Evolutionary conservation across 192 early-diverging fungal species (phyloP), one percentile per base, ranked within the genome.

Genomic region (Mortierella claussenii): DNA sequence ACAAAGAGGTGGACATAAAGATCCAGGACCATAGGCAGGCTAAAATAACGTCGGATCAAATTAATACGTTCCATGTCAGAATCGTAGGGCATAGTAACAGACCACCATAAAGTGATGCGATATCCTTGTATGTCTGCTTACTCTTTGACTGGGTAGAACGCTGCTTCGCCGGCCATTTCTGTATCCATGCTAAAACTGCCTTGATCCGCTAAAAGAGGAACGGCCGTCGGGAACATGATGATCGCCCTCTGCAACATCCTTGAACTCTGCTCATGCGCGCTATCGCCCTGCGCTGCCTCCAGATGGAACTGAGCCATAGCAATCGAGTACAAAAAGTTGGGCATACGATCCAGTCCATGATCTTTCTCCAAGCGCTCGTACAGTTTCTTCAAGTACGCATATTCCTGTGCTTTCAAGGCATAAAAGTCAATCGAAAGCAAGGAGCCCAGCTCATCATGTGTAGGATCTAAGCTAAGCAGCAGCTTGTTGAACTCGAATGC

Each of bases 401-500:
- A 88, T 60, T 96, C 90, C 26, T 83, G 82, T 21, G 89, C 88
- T 74, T 91, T 93, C 23, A 96, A 61, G 1, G 95, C 94, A 79
- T 91, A 90, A 78, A 90, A 95, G 62, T 98, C 96, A 65, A 97
- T 89, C 30, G 89, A 89, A 61, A 92, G 70, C 33, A 94, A 63
- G 3, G 88, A 85, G 8, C 93, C 87, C 5, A 94, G 80, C 11
- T 95, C 93, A 60, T 98, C 96, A 12, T 80, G 79, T 30, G 75
- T 78, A 3, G 93, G 92, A 67, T 95, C 94, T 55, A 97, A 80
- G 54, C 88, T 89, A 32, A 79, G 45, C 15, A 59, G 42, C 1
- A 80, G 79, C 80, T 94, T 98, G 52, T 92, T 88, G 51, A 95
- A 90, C 80, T 97, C 96, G 65, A 96, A 90, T 21, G 92, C 89